Conservation (phyloP, 2,329 filamentous ascomycete species). For the Lasiodiplodia gonubiensis region DNA sequence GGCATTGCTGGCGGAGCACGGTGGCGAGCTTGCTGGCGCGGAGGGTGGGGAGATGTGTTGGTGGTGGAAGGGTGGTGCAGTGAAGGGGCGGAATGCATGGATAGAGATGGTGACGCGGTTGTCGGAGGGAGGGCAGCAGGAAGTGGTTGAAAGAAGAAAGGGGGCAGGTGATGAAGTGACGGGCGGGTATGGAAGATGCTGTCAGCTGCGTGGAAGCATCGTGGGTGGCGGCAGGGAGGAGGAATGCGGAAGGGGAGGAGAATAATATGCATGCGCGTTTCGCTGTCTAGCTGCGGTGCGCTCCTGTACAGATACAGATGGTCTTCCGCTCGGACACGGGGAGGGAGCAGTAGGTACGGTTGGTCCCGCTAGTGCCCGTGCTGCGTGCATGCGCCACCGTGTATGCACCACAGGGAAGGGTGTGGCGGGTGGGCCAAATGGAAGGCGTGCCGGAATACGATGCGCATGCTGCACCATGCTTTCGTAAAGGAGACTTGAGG, state of each 20-base stretch:
- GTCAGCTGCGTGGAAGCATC: not conserved
- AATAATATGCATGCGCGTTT: not conserved
- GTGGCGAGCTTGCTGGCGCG: too few relatives aligned
- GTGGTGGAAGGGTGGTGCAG: too few relatives aligned
- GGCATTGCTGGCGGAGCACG: too few relatives aligned
- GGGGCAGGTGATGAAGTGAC: not conserved
- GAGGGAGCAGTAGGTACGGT: not conserved
- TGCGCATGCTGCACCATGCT: not conserved
- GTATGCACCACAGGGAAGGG: not conserved
- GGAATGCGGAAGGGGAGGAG: not conserved
- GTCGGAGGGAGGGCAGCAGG: too few relatives aligned
- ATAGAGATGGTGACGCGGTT: too few relatives aligned
- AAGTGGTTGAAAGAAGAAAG: too few relatives aligned
- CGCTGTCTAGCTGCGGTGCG: not conserved
- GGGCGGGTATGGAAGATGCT: not conserved
- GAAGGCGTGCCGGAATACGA: slow-evolving; percentile 2
- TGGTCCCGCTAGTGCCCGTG: not conserved
- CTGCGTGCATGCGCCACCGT: not conserved
- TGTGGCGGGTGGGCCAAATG: not conserved
- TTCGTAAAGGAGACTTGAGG: not conserved
- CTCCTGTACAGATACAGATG: not conserved
- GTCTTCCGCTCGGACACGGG: not conserved
- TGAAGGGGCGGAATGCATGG: too few relatives aligned
- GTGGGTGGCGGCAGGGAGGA: not conserved
- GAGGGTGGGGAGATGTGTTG: too few relatives aligned